Conservation (phyloP, 352 stramenopile genomes). For the Aphanomyces cochlioides region DNA sequence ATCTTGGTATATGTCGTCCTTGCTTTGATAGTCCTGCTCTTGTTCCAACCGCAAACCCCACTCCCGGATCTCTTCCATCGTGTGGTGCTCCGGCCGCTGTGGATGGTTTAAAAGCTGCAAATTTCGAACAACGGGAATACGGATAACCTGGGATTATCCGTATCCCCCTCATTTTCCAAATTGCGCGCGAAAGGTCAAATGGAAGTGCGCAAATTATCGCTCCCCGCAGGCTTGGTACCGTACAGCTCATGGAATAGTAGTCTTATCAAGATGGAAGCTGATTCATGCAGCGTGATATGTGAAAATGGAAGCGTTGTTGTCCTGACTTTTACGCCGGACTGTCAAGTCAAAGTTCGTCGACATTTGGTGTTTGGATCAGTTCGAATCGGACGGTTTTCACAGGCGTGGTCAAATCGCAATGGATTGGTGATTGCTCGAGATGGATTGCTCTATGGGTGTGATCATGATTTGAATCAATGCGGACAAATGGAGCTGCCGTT, state of each 20-base stretch:
- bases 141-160: background rate
- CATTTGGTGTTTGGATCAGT: background rate
- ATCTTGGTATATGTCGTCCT: constrained; percentile 45
- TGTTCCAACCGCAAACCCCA: constrained; percentile 76
- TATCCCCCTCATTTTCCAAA: background rate
- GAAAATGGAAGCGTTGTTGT: background rate
- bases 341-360: background rate
- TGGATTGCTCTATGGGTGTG: background rate
- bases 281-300: constrained; percentile 1
- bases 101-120: background rate
- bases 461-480: background rate
- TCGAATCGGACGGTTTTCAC: background rate
- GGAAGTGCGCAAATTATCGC: background rate
- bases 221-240: background rate
- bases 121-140: background rate
- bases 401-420: background rate
- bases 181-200: background rate
- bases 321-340: background rate
- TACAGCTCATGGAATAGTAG: constrained; percentile 6
- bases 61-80: constrained; percentile 40
- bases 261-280: background rate
- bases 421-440: background rate
- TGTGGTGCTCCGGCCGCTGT: background rate
- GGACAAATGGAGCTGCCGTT: background rate
- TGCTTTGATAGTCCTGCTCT: constrained; percentile 61